Percentiles rank a stretch among this genome's conserved stretches.
Conservation (phyloP, 306 rosid genomes). For the Potentilla sterilis region DNA sequence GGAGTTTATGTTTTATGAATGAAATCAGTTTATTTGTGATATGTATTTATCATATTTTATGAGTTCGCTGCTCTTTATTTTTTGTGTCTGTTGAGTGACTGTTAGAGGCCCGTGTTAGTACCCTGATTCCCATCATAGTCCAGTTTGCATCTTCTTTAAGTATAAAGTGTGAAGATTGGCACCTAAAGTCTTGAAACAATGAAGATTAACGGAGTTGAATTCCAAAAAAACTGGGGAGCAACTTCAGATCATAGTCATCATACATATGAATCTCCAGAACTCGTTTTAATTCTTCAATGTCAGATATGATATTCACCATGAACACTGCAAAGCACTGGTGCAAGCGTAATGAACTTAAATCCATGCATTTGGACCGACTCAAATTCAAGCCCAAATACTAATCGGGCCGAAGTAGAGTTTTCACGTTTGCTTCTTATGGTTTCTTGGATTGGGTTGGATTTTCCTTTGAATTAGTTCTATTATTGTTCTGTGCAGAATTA, state of each 20-base stretch:
- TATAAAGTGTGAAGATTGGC: no score
- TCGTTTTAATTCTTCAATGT: no score
- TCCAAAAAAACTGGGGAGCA: background rate
- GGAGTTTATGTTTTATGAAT: no score
- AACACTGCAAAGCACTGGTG: no score
- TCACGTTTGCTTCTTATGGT: background rate
- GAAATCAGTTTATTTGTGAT: no score
- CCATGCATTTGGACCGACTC: background rate
- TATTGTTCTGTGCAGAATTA: background rate
- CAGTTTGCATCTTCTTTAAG: background rate
- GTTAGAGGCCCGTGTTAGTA: no score
- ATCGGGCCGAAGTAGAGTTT: background rate
- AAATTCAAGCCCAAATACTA: background rate
- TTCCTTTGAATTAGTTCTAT: background rate
- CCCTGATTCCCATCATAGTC: no score
- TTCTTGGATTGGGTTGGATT: background rate
- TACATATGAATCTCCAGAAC: background rate
- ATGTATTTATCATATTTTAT: no score
- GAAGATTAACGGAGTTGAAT: background rate
- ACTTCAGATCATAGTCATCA: background rate
- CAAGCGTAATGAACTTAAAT: background rate
- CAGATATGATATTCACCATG: no score
- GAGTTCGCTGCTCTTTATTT: no score
- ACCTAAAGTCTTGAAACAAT: background rate
- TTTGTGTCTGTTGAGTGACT: no score